Conservation (phyloP, 2,329 filamentous ascomycete genomes). For the Penicillium concentricum region DNA sequence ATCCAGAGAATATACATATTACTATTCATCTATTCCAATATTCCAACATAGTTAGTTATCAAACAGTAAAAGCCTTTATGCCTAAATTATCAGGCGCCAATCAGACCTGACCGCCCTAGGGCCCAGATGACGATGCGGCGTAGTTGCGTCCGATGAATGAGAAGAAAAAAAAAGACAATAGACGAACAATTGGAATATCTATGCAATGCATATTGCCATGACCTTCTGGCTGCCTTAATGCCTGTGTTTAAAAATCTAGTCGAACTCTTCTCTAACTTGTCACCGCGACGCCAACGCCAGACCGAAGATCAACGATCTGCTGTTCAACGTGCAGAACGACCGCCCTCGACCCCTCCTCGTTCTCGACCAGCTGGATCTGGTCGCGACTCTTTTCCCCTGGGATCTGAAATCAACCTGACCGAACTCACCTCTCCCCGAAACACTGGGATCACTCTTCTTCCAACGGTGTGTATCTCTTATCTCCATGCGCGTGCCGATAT, state of each 20-base stretch:
- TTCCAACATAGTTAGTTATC: not conserved
- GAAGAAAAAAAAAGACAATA: not conserved
- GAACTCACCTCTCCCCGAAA: not conserved
- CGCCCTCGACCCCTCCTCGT: slow-evolving; percentile 9
- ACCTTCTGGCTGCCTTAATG: slow-evolving; percentile 12
- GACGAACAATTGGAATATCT: slow-evolving; percentile 1
- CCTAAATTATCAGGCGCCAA: not conserved
- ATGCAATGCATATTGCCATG: slow-evolving; percentile 8
- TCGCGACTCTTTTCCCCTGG: not conserved
- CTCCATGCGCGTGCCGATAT: not conserved
- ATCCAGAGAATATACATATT: not conserved
- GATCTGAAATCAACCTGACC: not conserved
- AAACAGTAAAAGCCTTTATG: not conserved
- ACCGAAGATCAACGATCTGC: slow-evolving; percentile 15
- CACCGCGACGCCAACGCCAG: slow-evolving; percentile 18
- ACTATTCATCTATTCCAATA: not conserved
- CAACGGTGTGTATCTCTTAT: slow-evolving; percentile 12
- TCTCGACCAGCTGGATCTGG: not conserved
- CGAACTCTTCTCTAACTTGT: slow-evolving; percentile 17
- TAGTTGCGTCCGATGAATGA: not conserved
- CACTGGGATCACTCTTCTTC: slow-evolving; percentile 1
- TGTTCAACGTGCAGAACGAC: not conserved
- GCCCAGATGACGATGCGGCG: slow-evolving; percentile 8
- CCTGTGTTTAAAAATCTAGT: slow-evolving; percentile 17
- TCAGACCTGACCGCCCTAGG: slow-evolving; percentile 4